phyloP scores from a whole-genome alignment of 1,284 basidiomycete species.

The Apiotrichum veenhuisii region DNA sequence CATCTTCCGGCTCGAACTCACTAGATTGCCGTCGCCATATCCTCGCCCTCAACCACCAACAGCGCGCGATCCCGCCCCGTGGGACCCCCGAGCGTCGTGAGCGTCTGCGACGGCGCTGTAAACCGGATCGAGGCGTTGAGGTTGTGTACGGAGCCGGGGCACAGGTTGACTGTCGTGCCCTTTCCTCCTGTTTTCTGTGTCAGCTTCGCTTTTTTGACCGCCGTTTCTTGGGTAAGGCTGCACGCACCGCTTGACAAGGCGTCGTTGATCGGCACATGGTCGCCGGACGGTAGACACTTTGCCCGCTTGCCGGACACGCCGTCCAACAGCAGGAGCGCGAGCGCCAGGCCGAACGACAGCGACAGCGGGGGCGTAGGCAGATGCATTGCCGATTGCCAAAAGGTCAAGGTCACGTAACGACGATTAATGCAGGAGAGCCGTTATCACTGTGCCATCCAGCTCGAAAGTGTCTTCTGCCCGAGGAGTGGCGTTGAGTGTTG shows the following conservation, averaged over 20 bases:
- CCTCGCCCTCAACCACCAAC: constrained; percentile 40
- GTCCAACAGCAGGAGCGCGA: too few species aligned
- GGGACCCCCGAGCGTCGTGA: constrained; percentile 41
- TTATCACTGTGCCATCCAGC: too few species aligned
- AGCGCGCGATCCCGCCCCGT: constrained; percentile 38
- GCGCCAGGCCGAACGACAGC: too few species aligned
- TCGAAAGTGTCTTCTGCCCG: too few species aligned
- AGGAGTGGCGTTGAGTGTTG: too few species aligned
- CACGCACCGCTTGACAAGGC: constrained; percentile 36
- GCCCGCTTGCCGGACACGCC: neutral
- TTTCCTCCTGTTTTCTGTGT: constrained; percentile 33
- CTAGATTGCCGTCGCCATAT: constrained; percentile 42
- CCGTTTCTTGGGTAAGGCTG: too few species aligned
- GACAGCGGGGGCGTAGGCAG: too few species aligned
- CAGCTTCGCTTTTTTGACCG: constrained; percentile 1
- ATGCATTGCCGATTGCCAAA: neutral
- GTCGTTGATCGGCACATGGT: constrained; percentile 41
- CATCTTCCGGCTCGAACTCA: constrained; percentile 18
- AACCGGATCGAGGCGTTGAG: constrained; percentile 41
- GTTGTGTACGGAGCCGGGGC: constrained; percentile 43
- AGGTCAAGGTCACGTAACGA: too few species aligned
- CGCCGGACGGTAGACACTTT: constrained; percentile 39
- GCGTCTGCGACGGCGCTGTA: constrained; percentile 39
- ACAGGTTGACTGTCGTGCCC: constrained; percentile 38
- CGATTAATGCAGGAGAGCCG: too few species aligned